These are phyloP conservation scores for Phaeosphaeria sp. DNA, from an alignment of 2,329 filamentous ascomycete genomes.

Conservation along the genomic window DNA sequence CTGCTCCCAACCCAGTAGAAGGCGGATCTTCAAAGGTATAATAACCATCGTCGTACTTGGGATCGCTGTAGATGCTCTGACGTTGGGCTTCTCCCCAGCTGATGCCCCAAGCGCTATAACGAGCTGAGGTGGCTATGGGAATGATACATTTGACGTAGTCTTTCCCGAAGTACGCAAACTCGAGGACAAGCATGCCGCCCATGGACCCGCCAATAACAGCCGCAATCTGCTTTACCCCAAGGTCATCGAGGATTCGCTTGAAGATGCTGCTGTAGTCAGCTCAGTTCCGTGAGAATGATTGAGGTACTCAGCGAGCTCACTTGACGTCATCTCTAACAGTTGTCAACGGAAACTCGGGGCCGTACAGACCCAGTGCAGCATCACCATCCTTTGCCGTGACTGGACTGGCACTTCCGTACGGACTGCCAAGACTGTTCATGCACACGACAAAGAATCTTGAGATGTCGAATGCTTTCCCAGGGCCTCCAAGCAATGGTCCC, in stretches of 20 bases:
- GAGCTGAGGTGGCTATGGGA: slow-evolving; percentile 82
- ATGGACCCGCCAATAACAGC: slow-evolving; percentile 84
- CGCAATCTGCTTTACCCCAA: slow-evolving; percentile 79
- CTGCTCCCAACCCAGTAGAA: slow-evolving; percentile 83
- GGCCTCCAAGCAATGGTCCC: slow-evolving; percentile 80
- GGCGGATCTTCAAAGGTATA: slow-evolving; percentile 89
- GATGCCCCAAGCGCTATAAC: slow-evolving; percentile 88
- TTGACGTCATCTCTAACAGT: slow-evolving; percentile 96
- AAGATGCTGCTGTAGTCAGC: slow-evolving; percentile 65
- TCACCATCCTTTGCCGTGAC: slow-evolving; percentile 89
- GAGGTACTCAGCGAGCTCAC: slow-evolving; percentile 57
- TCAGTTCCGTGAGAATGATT: background rate
- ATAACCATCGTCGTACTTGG: slow-evolving; percentile 97
- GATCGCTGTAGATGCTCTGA: slow-evolving; percentile 95
- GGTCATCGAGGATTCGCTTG: slow-evolving; percentile 78
- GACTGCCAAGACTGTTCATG: slow-evolving; percentile 84
- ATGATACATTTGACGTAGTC: slow-evolving; percentile 82
- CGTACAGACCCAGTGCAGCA: slow-evolving; percentile 75
- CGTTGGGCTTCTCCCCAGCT: slow-evolving; percentile 89
- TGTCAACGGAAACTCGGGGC: slow-evolving; percentile 93
- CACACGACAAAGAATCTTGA: slow-evolving; percentile 86
- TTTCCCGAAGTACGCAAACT: slow-evolving; percentile 90
- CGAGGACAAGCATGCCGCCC: slow-evolving; percentile 88
- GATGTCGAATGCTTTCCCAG: slow-evolving; percentile 80
- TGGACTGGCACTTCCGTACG: slow-evolving; percentile 86